Evolutionary conservation across 441 rosid genomes (phyloP).

Genomic region (Raphanus hybrid): DNA sequence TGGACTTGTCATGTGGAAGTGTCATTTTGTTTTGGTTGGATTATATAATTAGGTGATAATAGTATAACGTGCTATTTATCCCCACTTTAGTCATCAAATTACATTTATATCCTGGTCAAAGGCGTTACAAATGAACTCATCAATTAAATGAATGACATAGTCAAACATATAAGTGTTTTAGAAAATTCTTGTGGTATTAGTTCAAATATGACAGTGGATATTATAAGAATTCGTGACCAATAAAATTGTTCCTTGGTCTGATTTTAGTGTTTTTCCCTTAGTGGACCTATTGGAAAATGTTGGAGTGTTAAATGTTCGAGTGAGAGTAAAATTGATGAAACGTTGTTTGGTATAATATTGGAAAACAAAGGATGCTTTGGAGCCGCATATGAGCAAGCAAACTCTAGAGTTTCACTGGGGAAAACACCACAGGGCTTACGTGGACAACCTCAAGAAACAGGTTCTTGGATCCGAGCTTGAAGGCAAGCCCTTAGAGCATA

Average conservation of each 20-base stretch:
- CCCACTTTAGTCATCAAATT: neutral
- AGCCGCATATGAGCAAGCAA: slow-evolving; percentile 85
- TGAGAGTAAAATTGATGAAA: slow-evolving; percentile 14
- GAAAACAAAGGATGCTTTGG: slow-evolving; percentile 69
- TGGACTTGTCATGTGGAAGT: neutral
- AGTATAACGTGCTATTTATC: neutral
- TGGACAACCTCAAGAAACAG: slow-evolving; percentile 88
- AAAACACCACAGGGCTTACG: slow-evolving; percentile 87
- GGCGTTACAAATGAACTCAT: neutral
- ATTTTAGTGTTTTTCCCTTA: neutral
- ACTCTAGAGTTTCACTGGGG: slow-evolving; percentile 95
- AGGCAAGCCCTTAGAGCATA: slow-evolving; percentile 66
- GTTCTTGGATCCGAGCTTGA: slow-evolving; percentile 75
- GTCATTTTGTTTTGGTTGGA: neutral
- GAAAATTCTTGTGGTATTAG: too few relatives aligned
- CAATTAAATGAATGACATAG: neutral
- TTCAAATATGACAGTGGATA: too few relatives aligned
- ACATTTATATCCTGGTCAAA: slow-evolving; percentile 5
- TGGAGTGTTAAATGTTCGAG: neutral
- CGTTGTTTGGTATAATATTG: neutral
- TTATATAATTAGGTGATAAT: neutral
- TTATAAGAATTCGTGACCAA: neutral
- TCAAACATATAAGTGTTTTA: neutral
- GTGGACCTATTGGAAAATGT: neutral
- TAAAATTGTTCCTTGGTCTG: neutral